Conservation (phyloP, 1,284 basidiomycete genomes). For the Trichosporon sp. region DNA sequence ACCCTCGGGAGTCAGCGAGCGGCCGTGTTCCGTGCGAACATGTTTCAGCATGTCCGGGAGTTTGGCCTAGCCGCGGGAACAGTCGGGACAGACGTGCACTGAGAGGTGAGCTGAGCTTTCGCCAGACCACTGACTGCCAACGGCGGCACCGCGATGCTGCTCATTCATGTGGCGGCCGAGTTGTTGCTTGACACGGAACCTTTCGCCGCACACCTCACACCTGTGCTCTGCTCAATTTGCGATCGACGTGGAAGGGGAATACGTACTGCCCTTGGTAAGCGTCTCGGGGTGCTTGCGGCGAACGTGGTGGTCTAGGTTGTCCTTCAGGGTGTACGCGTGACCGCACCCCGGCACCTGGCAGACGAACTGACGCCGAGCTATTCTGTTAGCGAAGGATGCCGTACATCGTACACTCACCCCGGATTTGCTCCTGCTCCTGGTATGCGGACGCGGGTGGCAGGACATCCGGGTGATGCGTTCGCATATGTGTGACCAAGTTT, state of each 20-base stretch:
- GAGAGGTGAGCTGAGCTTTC: no score
- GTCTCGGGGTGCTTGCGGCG: neutral
- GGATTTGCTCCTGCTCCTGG: no score
- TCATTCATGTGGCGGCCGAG: neutral
- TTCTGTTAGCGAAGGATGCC: neutral
- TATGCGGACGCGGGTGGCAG: neutral
- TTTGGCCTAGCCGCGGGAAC: no score
- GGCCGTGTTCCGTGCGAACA: no score
- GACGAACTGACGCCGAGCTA: neutral
- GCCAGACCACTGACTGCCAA: no score
- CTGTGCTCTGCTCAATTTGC: no score
- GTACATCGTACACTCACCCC: no score
- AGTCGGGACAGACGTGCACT: no score
- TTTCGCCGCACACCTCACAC: no score
- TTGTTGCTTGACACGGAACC: neutral
- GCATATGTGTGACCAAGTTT: neutral
- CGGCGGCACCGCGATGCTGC: neutral
- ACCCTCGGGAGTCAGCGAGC: no score
- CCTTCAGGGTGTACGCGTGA: neutral
- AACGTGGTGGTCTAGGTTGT: neutral
- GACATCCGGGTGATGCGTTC: neutral
- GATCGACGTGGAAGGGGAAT: no score
- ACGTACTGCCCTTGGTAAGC: neutral
- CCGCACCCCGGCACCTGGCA: neutral
- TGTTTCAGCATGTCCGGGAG: no score